Evolutionary conservation across 306 rosid species (phyloP), one percentile per base, ranked within the genome.

Genomic region (Quercus variabilis): DNA sequence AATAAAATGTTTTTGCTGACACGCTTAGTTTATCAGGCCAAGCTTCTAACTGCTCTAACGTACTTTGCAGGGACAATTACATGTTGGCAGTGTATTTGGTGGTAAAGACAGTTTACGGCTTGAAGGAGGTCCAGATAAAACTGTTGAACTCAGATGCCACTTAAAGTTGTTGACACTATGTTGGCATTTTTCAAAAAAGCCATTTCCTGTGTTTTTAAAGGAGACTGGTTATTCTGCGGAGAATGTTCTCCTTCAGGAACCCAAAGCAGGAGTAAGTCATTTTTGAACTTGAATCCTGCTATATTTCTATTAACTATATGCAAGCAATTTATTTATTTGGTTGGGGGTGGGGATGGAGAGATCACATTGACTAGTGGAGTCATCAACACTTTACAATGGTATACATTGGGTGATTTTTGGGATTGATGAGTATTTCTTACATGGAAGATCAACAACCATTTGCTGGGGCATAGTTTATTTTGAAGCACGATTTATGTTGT

Each of bases 111-210:
- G 97, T 84, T 73, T 82, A 69, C 87, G 80, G 88, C 89, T 95
- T 62, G 78, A 79, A 86, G 97, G 99, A 71, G 46, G 46, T 2
- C 46, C 88, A 35, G 93, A 88, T 79, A 89, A 89, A 65, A 72
- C 79, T 58, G 78, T 87, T 83, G 94, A 95, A 81, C 93, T 95
- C 19, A 86, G 86, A 83, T 88, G 87, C 88, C 91, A 93, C 68
- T 83, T 93, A 25, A 83, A 86, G 57, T 91, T 95, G 85, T 77
- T 95, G 93, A 90, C 94, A 15, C 78, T 91, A 41, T 95, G 99
- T 76, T 95, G 98, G 97, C 99, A 95, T 80, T 95, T 91, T 78
- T 95, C 97, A 10, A 95, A 93, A 86, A 95, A 93, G 74, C 92
- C 93, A 21, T 91, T 93, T 81, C 92, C 89, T 23, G 62, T 88